Evolutionary conservation across 73 alveolate species (phyloP), one percentile per base, ranked within the genome.

Genomic region (Stentor roeselii): DNA sequence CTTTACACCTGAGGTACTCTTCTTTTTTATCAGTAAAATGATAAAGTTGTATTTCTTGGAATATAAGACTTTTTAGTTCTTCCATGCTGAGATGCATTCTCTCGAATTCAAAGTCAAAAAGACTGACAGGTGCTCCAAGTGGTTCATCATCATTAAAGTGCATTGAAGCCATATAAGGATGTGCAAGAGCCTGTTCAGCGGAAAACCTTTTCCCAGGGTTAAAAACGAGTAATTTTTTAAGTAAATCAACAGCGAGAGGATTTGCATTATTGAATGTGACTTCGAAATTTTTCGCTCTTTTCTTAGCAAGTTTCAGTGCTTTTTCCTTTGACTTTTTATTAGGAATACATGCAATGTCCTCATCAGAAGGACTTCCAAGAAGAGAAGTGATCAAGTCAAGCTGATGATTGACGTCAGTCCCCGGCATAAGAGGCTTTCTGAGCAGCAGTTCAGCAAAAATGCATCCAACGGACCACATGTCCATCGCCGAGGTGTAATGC

Each of bases 391-490:
- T 96, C 82, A 95, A 87, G 83, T 94, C 95, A 42, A 96, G 76
- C 90, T 96, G 95, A 39, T 92, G 90, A 36, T 88, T 89, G 3
- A 96, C 93, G 21, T 95, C 92, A 15, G 95, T 92, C 3, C 98
- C 99, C 11, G 98, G 98, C 75, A 95, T 92, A 42, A 95, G 78
- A 1, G 99, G 98, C 67, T 90, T 92, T 39, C 98, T 93, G 27
- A 82, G 76, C 3, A 95, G 84, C 11, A 95, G 89, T 82, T 95
- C 99, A 11, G 96, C 98, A 58, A 95, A 77, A 77, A 95, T 95
- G 42, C 99, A 95, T 3, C 99, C 99, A n/a, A 95, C 88, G 75
- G 95, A 82, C 98, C 99, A 61, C 83, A 90, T 83, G 59, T 88
- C 93, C 38, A 88, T 75, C 15, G 91, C 90, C 14, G 78, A 21